Evolutionary conservation across 2,329 filamentous ascomycete genomes (phyloP).

Genomic region (Pseudopyricularia cyperi): DNA sequence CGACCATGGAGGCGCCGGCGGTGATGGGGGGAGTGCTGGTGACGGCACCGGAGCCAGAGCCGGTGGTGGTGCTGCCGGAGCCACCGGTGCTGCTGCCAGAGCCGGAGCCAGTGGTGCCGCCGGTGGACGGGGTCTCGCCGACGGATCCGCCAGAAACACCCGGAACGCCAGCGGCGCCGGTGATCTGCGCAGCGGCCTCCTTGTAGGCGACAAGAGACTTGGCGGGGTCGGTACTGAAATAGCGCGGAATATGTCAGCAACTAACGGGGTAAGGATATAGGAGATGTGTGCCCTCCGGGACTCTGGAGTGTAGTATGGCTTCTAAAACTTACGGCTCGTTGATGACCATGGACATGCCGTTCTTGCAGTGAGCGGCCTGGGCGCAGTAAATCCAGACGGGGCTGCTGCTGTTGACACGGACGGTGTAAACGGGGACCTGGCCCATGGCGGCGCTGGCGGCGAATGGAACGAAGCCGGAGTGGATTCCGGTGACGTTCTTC

Average conservation of each 20-base stretch:
- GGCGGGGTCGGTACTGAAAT: slow-evolving; percentile 29
- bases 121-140: slow-evolving; percentile 7
- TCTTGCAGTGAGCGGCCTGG: slow-evolving; percentile 61
- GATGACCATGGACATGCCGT: slow-evolving; percentile 63
- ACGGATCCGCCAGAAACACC: slow-evolving; percentile 7
- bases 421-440: slow-evolving; percentile 54
- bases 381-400: slow-evolving; percentile 74
- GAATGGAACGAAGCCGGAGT: slow-evolving; percentile 55
- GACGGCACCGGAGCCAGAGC: slow-evolving; percentile 10
- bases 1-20: slow-evolving; percentile 12
- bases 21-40: slow-evolving; percentile 13
- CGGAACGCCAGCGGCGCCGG: slow-evolving; percentile 19
- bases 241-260: not conserved
- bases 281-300: too few species aligned
- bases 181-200: slow-evolving; percentile 22
- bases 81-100: slow-evolving; percentile 10
- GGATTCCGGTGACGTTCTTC: slow-evolving; percentile 45
- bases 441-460: slow-evolving; percentile 33
- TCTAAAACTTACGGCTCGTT: slow-evolving; percentile 55
- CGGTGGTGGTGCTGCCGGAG: slow-evolving; percentile 5
- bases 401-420: slow-evolving; percentile 53
- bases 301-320: too few species aligned
- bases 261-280: too few species aligned
- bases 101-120: slow-evolving; percentile 7
- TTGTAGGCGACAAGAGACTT: slow-evolving; percentile 39